Evolutionary conservation across 163 green algal genomes (phyloP), one percentile per base, ranked within the genome.

Genomic region (Chlorella variabilis): DNA sequence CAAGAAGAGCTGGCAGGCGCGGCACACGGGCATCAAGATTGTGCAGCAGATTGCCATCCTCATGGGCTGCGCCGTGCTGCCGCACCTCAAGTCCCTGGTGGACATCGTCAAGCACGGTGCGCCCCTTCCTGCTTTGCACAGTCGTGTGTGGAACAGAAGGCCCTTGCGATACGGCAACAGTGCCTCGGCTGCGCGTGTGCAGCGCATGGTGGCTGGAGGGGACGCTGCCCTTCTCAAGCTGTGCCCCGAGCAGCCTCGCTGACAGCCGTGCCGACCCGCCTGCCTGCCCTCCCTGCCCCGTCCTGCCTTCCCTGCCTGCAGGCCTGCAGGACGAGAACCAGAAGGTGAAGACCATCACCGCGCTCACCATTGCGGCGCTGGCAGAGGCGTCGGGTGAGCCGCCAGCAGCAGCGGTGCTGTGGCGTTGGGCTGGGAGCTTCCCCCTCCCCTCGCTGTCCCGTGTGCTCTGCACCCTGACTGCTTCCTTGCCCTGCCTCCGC

Each of bases 21-120:
- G 97, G 39, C 97, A 99, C 87, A 99, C 97, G 29, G 97, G 97
- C 75, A 95, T 98, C 92, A 99, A 99, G 90, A 98, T 99, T 81
- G 92, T 98, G 81, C 94, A 97, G 87, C 96, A 99, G 89, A 99
- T 99, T 70, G 92, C 96, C 78, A 99, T 99, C 83, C 91, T 99
- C 25, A 95, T 99, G 90, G 97, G 97, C 71, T 98, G 95, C 86
- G 97, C 96, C 1, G 95, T 99, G 69, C 91, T 99, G 83, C 97
- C 97, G 9, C 97, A 99, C 89, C 91, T 99, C 23, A 96, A 93
- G 77, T 90, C 91, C 7, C 90, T 99, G 76, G 97, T 99, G n/a
- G 95, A 98, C 89, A 98, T 99, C 84, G 94, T 99, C 76, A 96
- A 98, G 91, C 94, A 98, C 85, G 85, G 83, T 85, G 71, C 0